Evolutionary conservation across 1,139 yeast species (phyloP), one percentile per base, ranked within the genome.

Genomic region (Scheffersomyces illinoinensis): DNA sequence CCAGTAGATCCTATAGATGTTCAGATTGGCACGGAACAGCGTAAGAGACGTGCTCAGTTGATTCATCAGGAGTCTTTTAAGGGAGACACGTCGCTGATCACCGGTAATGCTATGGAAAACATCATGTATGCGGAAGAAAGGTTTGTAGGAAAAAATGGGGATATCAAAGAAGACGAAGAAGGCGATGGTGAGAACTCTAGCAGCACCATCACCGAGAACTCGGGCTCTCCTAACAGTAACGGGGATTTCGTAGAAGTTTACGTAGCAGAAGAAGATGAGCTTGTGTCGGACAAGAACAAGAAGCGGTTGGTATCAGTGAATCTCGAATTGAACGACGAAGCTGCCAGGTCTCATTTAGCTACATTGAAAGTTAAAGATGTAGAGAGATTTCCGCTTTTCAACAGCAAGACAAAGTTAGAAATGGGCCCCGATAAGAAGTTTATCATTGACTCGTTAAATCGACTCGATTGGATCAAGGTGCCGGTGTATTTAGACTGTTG

Each of bases 401-500:
- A 60, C n/a, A 58, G 61, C 10, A 71, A 59, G 51, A 57, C 64
- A 56, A 68, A 63, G 61, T 68, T 87, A 51, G 76, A 81, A 0
- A 71, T 88, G 55, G 82, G 78, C 56, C 67, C 72, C 0, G 77
- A 77, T 2, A 76, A 87, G 60, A 60, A 61, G 50, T 67, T 64
- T 19, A 88, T 88, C 43, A 70, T 83, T 47, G 68, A 77, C 2
- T 83, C 85, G 62, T 75, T 90, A 67, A 86, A 87, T 66, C 64
- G 72, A 33, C 66, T 89, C 14, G 75, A 79, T n/a, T 89, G 93
- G 93, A 75, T 83, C 56, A 88, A 89, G 66, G 76, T 89, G 18
- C 88, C 93, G 0, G 85, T 86, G 1, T 86, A 84, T 65, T 77
- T 88, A 53, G 89, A 87, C 64, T 83, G 87, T 18, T 78, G 88